Evolutionary conservation across 805 yeast species (phyloP).

Genomic region (Candida sonorensis): DNA sequence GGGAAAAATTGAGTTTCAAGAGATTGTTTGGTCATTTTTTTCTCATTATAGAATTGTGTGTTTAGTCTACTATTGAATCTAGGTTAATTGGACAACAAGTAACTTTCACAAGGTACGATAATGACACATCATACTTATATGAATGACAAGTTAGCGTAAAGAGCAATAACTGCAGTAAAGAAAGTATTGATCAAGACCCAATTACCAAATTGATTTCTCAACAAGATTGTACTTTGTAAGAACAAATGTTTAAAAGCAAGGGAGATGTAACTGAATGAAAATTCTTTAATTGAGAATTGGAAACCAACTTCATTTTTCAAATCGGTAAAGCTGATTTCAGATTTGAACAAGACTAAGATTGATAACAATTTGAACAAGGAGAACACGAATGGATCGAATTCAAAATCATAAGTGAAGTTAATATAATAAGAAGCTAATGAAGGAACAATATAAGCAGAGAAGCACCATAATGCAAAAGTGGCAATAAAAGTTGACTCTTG

Average conservation of each 20-base stretch:
- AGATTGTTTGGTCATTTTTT: too few relatives aligned
- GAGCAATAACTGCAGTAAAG: conserved; percentile 39
- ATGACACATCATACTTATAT: too few relatives aligned
- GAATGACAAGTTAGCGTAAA: conserved; percentile 36
- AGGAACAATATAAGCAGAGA: conserved; percentile 36
- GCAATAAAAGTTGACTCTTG: conserved; percentile 23
- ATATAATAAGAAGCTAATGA: conserved; percentile 40
- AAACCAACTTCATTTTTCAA: conserved; percentile 26
- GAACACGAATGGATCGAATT: conserved; percentile 46
- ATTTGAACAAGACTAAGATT: conserved; percentile 30
- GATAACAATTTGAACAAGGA: conserved; percentile 38
- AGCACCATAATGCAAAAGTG: conserved; percentile 34
- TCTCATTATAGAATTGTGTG: too few relatives aligned
- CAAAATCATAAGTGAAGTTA: conserved; percentile 48
- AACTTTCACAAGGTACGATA: too few relatives aligned
- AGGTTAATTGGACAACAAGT: too few relatives aligned
- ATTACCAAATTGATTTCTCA: conserved; percentile 38
- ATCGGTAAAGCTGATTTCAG: conserved; percentile 15
- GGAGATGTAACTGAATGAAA: conserved; percentile 17
- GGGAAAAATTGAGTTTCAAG: too few relatives aligned
- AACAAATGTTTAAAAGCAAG: conserved; percentile 15
- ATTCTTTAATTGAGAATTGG: conserved; percentile 24
- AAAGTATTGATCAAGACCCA: conserved; percentile 40
- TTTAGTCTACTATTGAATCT: too few relatives aligned
- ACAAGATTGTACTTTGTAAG: conserved; percentile 30